phyloP scores from a whole-genome alignment of 805 yeast genomes.

The Cyberlindnera mrakii region DNA sequence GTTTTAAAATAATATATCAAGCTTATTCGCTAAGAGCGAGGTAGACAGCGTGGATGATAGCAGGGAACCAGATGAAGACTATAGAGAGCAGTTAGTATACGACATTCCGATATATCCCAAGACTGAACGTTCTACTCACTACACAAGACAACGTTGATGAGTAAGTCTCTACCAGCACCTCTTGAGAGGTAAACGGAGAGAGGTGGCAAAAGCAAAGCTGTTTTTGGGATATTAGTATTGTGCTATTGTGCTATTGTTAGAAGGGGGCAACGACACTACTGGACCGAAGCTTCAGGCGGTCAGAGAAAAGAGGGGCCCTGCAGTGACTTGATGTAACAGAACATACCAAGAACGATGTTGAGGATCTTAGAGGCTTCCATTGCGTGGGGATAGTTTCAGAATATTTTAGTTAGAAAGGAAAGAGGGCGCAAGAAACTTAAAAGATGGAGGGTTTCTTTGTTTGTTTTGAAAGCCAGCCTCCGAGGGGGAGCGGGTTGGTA shows the following conservation, averaged over 20 bases:
- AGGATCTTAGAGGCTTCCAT: constrained; percentile 29
- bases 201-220: constrained; percentile 66
- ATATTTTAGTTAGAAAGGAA: not conserved
- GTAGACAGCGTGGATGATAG: constrained; percentile 70
- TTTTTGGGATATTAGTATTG: not conserved
- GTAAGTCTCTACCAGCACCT: constrained; percentile 59
- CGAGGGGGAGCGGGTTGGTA: not conserved
- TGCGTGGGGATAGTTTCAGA: not conserved
- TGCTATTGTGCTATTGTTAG: not conserved
- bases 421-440: not conserved
- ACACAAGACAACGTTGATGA: constrained; percentile 61
- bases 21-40: constrained; percentile 33
- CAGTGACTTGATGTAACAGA: no score
- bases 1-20: not conserved
- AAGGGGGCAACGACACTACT: not conserved
- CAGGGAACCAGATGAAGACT: constrained; percentile 68
- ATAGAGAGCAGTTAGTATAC: constrained; percentile 15
- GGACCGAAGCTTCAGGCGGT: not conserved
- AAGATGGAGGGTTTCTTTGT: no score
- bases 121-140: constrained; percentile 18
- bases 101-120: not conserved
- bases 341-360: constrained; percentile 32
- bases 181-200: constrained; percentile 66
- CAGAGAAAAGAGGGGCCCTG: not conserved
- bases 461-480: no score